These are phyloP conservation scores for Cordyceps fumosorosea DNA, from an alignment of 2,329 filamentous ascomycete genomes.

Conservation along the genomic window DNA sequence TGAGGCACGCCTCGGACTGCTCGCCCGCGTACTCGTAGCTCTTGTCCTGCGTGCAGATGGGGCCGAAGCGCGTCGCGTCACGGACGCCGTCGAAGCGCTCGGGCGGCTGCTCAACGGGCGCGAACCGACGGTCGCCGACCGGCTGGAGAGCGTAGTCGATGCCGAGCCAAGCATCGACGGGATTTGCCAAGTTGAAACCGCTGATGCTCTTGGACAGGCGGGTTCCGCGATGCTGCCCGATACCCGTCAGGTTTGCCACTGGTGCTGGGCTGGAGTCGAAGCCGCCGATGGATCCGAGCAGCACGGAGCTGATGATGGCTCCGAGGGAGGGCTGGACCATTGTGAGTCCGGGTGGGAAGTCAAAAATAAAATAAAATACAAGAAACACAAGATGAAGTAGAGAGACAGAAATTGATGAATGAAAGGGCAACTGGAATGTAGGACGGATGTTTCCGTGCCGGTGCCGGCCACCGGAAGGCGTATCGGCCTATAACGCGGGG, in stretches of 20 bases:
- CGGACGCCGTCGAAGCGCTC: conserved; percentile 32
- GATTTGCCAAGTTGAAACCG: conserved; percentile 24
- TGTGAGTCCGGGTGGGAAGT: not conserved
- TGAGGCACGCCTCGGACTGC: conserved; percentile 32
- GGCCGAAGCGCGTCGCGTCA: conserved; percentile 32
- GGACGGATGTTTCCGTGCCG: no score
- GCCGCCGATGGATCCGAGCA: not conserved
- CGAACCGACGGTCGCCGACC: conserved; percentile 34
- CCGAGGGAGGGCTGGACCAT: conserved; percentile 3
- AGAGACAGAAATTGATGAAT: no score
- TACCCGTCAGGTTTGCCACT: not conserved
- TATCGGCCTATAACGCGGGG: no score
- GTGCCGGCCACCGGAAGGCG: no score
- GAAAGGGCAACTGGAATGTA: no score
- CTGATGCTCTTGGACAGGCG: conserved; percentile 22
- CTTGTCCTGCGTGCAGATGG: conserved; percentile 35
- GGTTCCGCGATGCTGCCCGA: not conserved
- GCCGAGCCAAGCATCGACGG: conserved; percentile 41
- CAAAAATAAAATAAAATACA: no score
- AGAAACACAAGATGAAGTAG: no score
- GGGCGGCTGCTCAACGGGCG: conserved; percentile 31
- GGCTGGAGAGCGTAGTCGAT: conserved; percentile 39
- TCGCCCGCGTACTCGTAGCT: conserved; percentile 14
- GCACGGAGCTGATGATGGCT: conserved; percentile 1
- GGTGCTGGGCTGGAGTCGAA: not conserved